Base-by-base conservation (phyloP, 2,329 filamentous ascomycete species). In the Harringtonia aguacate region DNA sequence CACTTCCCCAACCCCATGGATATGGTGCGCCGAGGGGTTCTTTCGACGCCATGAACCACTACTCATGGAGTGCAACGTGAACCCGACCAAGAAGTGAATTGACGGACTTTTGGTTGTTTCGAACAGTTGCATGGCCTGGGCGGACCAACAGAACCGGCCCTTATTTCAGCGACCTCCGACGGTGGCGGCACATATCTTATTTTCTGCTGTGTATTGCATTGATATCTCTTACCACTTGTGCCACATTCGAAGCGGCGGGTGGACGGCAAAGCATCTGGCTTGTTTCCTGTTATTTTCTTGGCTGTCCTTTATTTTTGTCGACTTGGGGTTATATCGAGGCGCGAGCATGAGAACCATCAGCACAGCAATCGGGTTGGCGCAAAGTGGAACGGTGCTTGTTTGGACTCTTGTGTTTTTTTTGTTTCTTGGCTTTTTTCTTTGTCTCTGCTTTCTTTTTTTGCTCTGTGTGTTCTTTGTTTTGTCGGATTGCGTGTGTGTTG, bases 31-130 rank as follows among this genome's bases (percentile, higher is more conserved):
- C 61, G 27, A 58, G 66, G 37, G 64, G 63, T 17, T 71, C 71
- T 14, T 72, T 70, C 46, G 67, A 69, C 44, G 62, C 61, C 39
- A 63, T 75, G 58, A 70, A 67, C 55, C 70, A 76, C 55, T 78
- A 78, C 55, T 74, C 72, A 28, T 78, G 75, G 75, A 75, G 68
- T 50, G 61, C 67, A 41, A 72, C 68, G 8, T 53, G 35, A 41
- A 6, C 7, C 4, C 9, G 28, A 13, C 20, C 7, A 5, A 18
- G 30, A 15, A 3, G 22, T 20, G 7, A n/a, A n/a, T 21, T 29
- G 34, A 24, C 28, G 15, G 18, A 36, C 18, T n/a, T 22, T 31
- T 31, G 30, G 40, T 31, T 43, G 4, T 35, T 6, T 30, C 28
- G 10, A 27, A 27, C 24, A 7, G 24, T 27, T 27, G 6, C 24